Conservation (phyloP, 2,329 filamentous ascomycete species). For the Biscogniauxia mediterranea region DNA sequence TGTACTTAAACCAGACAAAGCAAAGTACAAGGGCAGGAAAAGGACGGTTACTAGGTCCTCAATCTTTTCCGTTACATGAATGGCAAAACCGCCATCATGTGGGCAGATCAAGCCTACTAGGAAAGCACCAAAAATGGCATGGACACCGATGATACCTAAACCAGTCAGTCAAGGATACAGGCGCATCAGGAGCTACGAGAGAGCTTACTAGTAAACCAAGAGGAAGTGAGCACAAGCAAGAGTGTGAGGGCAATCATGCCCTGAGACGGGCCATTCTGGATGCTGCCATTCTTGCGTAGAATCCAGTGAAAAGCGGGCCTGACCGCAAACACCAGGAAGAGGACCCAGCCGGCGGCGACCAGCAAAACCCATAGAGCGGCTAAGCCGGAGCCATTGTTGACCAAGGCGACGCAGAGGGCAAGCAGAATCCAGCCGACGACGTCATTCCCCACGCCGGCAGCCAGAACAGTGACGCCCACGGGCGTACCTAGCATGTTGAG, state of each 20-base stretch:
- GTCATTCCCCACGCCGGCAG: conserved; percentile 90
- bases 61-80: conserved; percentile 89
- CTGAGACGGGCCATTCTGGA: conserved; percentile 87
- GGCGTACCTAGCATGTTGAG: conserved; percentile 79
- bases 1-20: conserved; percentile 84
- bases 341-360: conserved; percentile 68
- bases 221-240: conserved; percentile 69
- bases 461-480: conserved; percentile 86
- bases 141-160: conserved; percentile 82
- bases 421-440: conserved; percentile 89
- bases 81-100: conserved; percentile 84
- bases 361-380: conserved; percentile 84
- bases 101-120: conserved; percentile 86
- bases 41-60: conserved; percentile 85
- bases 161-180: conserved; percentile 26
- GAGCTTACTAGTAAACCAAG: conserved; percentile 51
- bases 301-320: conserved; percentile 74
- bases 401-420: conserved; percentile 87
- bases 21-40: conserved; percentile 90
- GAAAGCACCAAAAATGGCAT: conserved; percentile 93
- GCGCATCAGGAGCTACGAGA: background rate
- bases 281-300: conserved; percentile 68
- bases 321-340: conserved; percentile 72
- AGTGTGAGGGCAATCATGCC: conserved; percentile 80
- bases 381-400: conserved; percentile 81